Evolutionary conservation across 768 basidiomycete species (phyloP).

Genomic region (Naganishia randhawae): DNA sequence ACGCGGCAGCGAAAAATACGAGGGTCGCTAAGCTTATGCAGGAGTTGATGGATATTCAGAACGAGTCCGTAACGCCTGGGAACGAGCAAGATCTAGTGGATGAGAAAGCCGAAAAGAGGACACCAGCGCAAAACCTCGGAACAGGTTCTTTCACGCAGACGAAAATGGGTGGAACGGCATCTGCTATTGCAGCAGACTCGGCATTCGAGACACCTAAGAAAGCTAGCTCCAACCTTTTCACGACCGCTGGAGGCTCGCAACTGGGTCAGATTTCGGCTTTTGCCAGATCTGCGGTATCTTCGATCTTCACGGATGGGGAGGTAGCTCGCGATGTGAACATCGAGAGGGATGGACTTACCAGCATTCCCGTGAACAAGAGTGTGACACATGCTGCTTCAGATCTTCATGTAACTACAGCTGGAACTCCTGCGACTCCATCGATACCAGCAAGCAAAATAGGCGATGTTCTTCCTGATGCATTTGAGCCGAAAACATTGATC

Average conservation of each 20-base stretch:
- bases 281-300: constrained; percentile 1
- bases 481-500: not conserved
- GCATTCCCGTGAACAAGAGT: not conserved
- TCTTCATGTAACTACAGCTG: not conserved
- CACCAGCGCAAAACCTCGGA: not conserved
- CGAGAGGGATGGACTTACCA: not conserved
- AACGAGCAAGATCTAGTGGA: not conserved
- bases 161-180: not conserved
- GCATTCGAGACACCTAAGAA: constrained; percentile 6
- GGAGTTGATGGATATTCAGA: constrained; percentile 14
- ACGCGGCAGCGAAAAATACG: not conserved
- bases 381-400: not conserved
- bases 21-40: constrained; percentile 16
- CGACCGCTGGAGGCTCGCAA: not conserved
- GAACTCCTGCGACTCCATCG: not conserved
- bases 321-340: not conserved
- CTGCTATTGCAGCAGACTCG: not conserved
- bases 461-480: not conserved
- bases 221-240: not conserved
- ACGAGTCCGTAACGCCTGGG: not conserved
- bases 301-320: constrained; percentile 7
- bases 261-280: constrained; percentile 1
- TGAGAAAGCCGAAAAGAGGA: not conserved
- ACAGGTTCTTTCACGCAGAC: not conserved
- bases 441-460: not conserved